Evolutionary conservation across 1,284 basidiomycete genomes (phyloP).

Genomic region (Erythrobasidium hasegawianum): DNA sequence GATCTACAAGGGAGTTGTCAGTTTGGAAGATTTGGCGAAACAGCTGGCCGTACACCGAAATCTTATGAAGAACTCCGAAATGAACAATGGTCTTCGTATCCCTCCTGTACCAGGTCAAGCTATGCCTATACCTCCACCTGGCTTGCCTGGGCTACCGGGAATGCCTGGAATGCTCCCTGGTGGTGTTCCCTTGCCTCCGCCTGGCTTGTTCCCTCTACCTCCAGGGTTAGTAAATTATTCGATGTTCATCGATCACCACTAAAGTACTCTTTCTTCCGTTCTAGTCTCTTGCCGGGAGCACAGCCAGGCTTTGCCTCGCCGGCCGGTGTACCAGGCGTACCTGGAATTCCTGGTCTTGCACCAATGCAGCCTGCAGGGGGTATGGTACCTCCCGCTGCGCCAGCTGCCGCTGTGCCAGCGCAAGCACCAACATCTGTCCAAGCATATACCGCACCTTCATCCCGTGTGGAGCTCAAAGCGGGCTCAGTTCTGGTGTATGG

Average conservation of each 20-base stretch:
- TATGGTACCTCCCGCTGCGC: constrained; percentile 29
- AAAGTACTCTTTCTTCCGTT: constrained; percentile 1
- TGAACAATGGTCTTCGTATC: constrained; percentile 46
- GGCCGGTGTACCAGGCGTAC: constrained; percentile 50
- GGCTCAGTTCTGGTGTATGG: constrained; percentile 67
- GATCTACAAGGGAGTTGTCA: constrained; percentile 71
- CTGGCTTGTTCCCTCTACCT: constrained; percentile 42
- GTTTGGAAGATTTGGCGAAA: constrained; percentile 75
- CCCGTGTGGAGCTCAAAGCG: constrained; percentile 63
- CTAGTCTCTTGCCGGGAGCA: constrained; percentile 35
- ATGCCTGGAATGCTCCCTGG: constrained; percentile 52
- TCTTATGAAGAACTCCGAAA: constrained; percentile 70
- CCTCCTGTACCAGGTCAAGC: constrained; percentile 56
- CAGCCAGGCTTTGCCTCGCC: constrained; percentile 34
- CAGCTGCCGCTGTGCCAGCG: constrained; percentile 43
- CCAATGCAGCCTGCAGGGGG: constrained; percentile 43
- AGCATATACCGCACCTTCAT: constrained; percentile 56
- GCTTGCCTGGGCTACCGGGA: constrained; percentile 28
- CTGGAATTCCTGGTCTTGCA: constrained; percentile 50
- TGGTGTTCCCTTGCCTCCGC: constrained; percentile 42
- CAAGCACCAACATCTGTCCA: constrained; percentile 36
- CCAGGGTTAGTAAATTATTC: constrained; percentile 47
- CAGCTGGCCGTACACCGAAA: constrained; percentile 87
- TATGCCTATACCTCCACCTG: constrained; percentile 49
- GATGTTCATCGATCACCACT: constrained; percentile 49